Percentiles rank a stretch among this genome's conserved stretches.
Evolutionary conservation across 371 early-diverging fungal species (phyloP).

Genomic region (Zopfochytrium polystomum): DNA sequence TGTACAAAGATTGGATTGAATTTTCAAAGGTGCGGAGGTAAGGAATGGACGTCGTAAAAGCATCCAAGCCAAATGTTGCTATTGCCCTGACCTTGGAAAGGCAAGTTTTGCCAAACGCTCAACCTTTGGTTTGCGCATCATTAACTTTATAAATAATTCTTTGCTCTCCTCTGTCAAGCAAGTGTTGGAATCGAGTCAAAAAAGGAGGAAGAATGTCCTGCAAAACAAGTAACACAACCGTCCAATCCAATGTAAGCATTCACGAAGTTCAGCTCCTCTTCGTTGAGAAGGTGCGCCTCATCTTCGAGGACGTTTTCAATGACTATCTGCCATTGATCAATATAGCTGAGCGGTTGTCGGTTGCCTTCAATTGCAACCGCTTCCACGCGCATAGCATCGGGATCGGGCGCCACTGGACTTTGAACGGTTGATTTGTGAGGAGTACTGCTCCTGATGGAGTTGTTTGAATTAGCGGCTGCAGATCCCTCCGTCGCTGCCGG

Average conservation of each 20-base stretch:
- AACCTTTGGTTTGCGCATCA: constrained; percentile 22
- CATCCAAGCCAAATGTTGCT: too few relatives aligned
- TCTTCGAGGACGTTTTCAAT: not conserved
- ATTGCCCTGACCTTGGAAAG: too few relatives aligned
- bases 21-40: not conserved
- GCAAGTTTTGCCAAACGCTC: constrained; percentile 19
- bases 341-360: not conserved
- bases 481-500: too few relatives aligned
- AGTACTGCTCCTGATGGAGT: too few relatives aligned
- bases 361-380: too few relatives aligned
- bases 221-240: too few relatives aligned
- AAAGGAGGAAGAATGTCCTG: not conserved
- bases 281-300: not conserved
- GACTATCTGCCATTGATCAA: not conserved
- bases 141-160: constrained; percentile 20
- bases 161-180: not conserved
- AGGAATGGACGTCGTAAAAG: too few relatives aligned
- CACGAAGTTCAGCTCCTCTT: not conserved
- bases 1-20: not conserved
- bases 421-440: too few relatives aligned
- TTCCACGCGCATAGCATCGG: too few relatives aligned
- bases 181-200: not conserved
- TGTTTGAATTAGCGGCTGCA: too few relatives aligned
- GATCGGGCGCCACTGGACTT: too few relatives aligned
- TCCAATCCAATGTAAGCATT: not conserved